A percentile compares a stretch with the other conserved stretches of the same genome.
These are phyloP conservation scores for Picocystis salinarum DNA, from an alignment of 139 green algal species.

Conservation along the genomic window DNA sequence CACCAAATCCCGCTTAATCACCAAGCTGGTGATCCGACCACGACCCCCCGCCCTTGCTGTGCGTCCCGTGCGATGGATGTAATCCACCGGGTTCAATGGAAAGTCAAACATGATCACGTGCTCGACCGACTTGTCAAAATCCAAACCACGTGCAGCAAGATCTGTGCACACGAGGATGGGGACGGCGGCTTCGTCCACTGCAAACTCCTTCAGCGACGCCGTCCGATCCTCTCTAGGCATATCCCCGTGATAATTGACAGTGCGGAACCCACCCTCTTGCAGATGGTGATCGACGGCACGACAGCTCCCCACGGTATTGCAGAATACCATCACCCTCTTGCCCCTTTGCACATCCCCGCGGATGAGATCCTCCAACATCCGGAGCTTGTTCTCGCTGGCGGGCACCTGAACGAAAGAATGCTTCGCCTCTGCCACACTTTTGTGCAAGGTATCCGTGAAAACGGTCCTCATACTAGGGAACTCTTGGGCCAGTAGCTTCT, in stretches of 20 bases:
- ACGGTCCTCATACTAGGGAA: slow-evolving; percentile 48
- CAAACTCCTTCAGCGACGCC: slow-evolving; percentile 13
- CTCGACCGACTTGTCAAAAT: slow-evolving; percentile 66
- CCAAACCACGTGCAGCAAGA: slow-evolving; percentile 74
- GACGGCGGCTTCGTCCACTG: slow-evolving; percentile 1
- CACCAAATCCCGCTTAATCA: slow-evolving; percentile 35
- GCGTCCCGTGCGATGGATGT: slow-evolving; percentile 72
- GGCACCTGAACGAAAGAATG: slow-evolving; percentile 66
- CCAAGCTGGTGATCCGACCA: slow-evolving; percentile 44
- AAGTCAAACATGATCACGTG: slow-evolving; percentile 98
- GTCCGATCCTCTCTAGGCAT: slow-evolving; percentile 26
- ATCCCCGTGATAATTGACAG: slow-evolving; percentile 79
- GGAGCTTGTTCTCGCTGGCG: slow-evolving; percentile 51
- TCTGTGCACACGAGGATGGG: slow-evolving; percentile 68
- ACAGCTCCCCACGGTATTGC: slow-evolving; percentile 55
- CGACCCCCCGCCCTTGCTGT: slow-evolving; percentile 56
- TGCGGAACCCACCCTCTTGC: slow-evolving; percentile 38
- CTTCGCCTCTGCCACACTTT: slow-evolving; percentile 31
- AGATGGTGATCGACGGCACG: slow-evolving; percentile 68
- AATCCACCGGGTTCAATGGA: slow-evolving; percentile 64
- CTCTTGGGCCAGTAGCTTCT: slow-evolving; percentile 31
- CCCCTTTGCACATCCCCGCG: slow-evolving; percentile 2
- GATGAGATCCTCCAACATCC: slow-evolving; percentile 28
- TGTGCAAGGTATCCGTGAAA: slow-evolving; percentile 44
- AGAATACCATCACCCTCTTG: slow-evolving; percentile 71